phyloP scores from a whole-genome alignment of 805 yeast species.

The Metschnikowia drakensbergensis region DNA sequence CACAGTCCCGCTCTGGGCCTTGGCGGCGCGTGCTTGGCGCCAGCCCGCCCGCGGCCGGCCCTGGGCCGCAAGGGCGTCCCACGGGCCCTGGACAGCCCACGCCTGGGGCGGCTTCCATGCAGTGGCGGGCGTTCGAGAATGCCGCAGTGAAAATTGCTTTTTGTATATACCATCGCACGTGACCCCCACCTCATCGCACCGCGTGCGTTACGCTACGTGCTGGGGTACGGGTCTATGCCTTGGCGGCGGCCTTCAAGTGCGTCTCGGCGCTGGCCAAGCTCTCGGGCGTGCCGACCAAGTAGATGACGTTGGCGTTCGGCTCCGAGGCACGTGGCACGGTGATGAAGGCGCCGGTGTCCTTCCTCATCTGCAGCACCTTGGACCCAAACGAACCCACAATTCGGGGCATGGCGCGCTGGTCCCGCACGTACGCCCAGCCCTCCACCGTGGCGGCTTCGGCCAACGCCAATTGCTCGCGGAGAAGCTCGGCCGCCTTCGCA shows the following conservation, averaged over 20 bases:
- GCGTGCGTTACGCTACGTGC: no score
- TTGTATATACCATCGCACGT: conserved; percentile 1
- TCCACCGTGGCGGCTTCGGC: conserved; percentile 44
- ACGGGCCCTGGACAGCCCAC: neutral
- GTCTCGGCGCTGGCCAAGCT: conserved; percentile 39
- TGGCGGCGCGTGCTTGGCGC: no score
- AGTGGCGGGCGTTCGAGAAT: neutral
- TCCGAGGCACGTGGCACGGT: conserved; percentile 60
- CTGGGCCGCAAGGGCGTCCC: no score
- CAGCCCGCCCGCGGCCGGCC: no score
- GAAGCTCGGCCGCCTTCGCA: conserved; percentile 47
- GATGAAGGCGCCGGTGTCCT: conserved; percentile 53
- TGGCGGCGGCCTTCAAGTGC: conserved; percentile 6
- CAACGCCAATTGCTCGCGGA: conserved; percentile 47
- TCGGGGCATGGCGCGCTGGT: conserved; percentile 51
- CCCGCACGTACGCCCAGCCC: conserved; percentile 62
- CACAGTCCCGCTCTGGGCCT: no score
- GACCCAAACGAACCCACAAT: conserved; percentile 78
- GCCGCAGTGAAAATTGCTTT: neutral
- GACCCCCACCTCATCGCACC: neutral
- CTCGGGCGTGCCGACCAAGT: conserved; percentile 56
- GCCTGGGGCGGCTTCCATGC: neutral
- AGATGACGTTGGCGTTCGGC: conserved; percentile 49
- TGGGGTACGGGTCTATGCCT: neutral
- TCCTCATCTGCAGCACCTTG: conserved; percentile 58